Base-by-base conservation (phyloP, 805 yeast species). In the Yarrowia keelungensis region DNA sequence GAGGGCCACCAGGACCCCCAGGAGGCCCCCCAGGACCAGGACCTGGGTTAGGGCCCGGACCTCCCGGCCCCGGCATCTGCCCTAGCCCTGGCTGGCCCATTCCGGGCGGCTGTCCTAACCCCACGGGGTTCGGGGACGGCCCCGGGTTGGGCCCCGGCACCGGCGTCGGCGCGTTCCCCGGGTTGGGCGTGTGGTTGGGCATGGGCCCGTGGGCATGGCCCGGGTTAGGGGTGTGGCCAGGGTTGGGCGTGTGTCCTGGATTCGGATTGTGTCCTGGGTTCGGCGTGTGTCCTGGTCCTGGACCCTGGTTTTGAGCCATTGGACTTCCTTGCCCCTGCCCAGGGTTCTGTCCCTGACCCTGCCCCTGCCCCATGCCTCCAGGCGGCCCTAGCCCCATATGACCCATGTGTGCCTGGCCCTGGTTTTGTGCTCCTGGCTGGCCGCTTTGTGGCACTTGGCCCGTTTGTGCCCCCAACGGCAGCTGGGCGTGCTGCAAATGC, bases 401-500 rank as follows among this genome's bases (percentile, higher is more conserved):
- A 2, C 51, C 51, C 51, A 46, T 46, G 12, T 46, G 49, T 10
- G n/a, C 35, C 26, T 66, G 70, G 7, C 50, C 69, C 51, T 56
- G 71, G 14, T 45, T 67, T 38, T 56, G 69, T 8, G 39, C 51
- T 35, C 54, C 54, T 15, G 22, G 53, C 7, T 32, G 26, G 26
- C 26, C 41, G 15, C 10, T 26, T 14, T n/a, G 22, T 1, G 11
- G 54, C n/a, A 41, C 56, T 41, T 46, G 50, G 10, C 19, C 35
- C 2, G 35, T 10, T 2, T 19, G 38, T 39, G 35, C n/a, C 12
- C 35, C 35, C 14, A 19, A 32, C 10, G 65, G 65, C 65, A 59
- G 16, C 65, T 59, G 65, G 4, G 50, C 51, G 19, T 59, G 65
- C 19, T 59, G 65, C 51, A 59, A n/a, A 15, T 59, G 65, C 9